Evolutionary conservation across 2,329 filamentous ascomycete species (phyloP).

Genomic region (Hypoxylon sp.): DNA sequence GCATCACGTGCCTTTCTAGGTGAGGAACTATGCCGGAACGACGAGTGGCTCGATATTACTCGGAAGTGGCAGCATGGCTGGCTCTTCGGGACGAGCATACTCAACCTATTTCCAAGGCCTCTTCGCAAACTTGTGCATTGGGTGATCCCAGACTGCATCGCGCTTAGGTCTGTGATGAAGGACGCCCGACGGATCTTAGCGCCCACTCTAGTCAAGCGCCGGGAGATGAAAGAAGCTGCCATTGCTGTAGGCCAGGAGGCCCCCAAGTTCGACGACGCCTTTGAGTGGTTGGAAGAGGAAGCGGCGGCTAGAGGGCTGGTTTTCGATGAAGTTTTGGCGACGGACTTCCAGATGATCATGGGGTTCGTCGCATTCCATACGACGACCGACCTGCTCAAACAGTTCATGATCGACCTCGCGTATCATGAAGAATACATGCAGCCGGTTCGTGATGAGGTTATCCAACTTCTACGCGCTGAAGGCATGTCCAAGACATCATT

Average conservation of each 20-base stretch:
- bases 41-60: constrained; percentile 60
- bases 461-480: constrained; percentile 41
- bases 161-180: constrained; percentile 51
- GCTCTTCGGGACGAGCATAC: constrained; percentile 51
- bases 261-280: constrained; percentile 52
- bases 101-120: constrained; percentile 57
- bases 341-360: constrained; percentile 37
- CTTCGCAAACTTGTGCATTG: constrained; percentile 59
- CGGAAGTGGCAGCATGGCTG: constrained; percentile 56
- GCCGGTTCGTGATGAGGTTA: constrained; percentile 61
- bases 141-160: constrained; percentile 58
- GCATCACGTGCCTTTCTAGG: constrained; percentile 64
- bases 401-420: constrained; percentile 59
- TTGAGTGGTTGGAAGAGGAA: constrained; percentile 59
- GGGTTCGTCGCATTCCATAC: constrained; percentile 57
- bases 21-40: constrained; percentile 58
- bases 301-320: constrained; percentile 47
- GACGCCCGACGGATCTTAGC: constrained; percentile 46
- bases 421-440: constrained; percentile 59
- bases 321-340: constrained; percentile 48
- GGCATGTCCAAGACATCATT: constrained; percentile 50
- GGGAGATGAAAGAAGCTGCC: constrained; percentile 32
- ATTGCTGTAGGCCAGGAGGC: constrained; percentile 34
- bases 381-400: constrained; percentile 54
- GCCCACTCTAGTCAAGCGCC: constrained; percentile 46